Base-by-base conservation (phyloP, 2,329 filamentous ascomycete genomes). In the Arthroderma uncinatum region DNA sequence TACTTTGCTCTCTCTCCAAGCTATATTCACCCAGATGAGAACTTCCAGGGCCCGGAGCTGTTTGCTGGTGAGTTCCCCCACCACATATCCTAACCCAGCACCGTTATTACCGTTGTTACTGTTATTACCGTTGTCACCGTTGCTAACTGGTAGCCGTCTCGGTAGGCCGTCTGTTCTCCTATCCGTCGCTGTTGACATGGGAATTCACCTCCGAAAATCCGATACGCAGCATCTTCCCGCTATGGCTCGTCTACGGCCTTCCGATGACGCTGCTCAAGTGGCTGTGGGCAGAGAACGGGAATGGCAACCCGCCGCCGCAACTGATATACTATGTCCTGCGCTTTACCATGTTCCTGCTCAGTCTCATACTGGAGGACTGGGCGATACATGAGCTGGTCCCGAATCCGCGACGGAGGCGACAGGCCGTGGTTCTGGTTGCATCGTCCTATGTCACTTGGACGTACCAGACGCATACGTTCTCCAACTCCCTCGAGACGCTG, bases 391-490 rank as follows among this genome's bases (percentile, higher is more conserved):
- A 98, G 71, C 79, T 97, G 62, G 84, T 96, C 57, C 83, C 84
- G 60, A 86, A 86, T 39, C 83, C 83, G 61, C 84, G 84, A 59
- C 76, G 81, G 66, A 84, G 89, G 61, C 82, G 82, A 64, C 77
- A 86, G 57, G 89, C 90, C 8, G 82, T 94, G 47, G 78, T 94
- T 48, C 79, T 98, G 58, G 87, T 96, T 60, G 90, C 92, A 48
- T 97, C 92, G 28, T 96, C 90, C 25, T 98, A 97, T 73, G 92
- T 96, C 64, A 98, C 93, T 52, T 98, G 93, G 92, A 96, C 92
- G 47, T 95, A 92, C 74, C 93, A 98, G 74, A 93, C 89, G 16
- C 93, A 98, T 73, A 97, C 93, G 10, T 97, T 98, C 71, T 97
- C 92, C 61, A 98, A 98, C 74, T 94, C 92, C 60, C 81, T 97